Percentiles rank a stretch among this genome's conserved stretches.
Conservation (phyloP, 2,329 filamentous ascomycete species). For the Penicillium hesseltinei region DNA sequence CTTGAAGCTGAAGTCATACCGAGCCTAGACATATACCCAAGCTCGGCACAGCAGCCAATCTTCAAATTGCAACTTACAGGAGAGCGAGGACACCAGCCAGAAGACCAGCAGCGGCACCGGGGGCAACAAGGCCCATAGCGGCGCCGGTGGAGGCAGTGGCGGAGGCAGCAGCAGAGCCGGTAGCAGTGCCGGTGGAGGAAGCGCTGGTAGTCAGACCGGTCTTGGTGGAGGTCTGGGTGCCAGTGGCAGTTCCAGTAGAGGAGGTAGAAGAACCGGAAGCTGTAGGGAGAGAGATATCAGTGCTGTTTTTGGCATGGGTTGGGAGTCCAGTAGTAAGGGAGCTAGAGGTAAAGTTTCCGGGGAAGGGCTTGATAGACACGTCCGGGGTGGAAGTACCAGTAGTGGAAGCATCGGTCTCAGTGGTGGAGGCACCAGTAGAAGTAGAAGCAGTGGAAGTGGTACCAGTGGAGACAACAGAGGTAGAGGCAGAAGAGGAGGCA, state of each 20-base stretch:
- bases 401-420: conserved; percentile 10
- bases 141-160: conserved; percentile 12
- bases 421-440: conserved; percentile 6
- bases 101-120: conserved; percentile 20
- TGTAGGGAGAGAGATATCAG: conserved; percentile 5
- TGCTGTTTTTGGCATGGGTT: not conserved
- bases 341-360: not conserved
- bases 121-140: conserved; percentile 16
- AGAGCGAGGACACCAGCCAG: conserved; percentile 24
- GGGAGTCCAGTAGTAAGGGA: not conserved
- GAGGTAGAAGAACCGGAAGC: conserved; percentile 9
- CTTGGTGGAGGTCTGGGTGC: conserved; percentile 8
- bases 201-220: conserved; percentile 12
- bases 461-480: conserved; percentile 10
- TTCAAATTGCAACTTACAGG: conserved; percentile 10
- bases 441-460: conserved; percentile 10
- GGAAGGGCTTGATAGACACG: not conserved
- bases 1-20: not conserved
- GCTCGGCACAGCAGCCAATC: not conserved
- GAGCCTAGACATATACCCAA: not conserved
- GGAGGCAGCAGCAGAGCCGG: conserved; percentile 3
- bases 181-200: conserved; percentile 4
- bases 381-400: conserved; percentile 10
- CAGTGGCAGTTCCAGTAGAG: conserved; percentile 9
- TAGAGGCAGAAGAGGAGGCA: conserved; percentile 12